Conservation (phyloP, 1,284 basidiomycete species). For the Termitomyces sp. region DNA sequence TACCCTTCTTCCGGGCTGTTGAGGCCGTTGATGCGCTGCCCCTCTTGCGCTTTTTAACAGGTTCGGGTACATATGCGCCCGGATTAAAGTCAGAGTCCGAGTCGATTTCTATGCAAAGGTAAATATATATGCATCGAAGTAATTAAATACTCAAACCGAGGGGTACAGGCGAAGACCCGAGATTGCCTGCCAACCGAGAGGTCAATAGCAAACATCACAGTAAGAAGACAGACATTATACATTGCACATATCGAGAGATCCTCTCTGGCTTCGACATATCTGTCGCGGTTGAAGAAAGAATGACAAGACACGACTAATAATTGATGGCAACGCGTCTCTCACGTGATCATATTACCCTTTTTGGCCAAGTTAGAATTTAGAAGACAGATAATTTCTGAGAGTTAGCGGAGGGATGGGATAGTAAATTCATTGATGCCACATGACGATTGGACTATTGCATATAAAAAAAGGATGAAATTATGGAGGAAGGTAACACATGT, state of each 20-base stretch:
- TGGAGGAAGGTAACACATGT: neutral
- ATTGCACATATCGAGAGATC: conserved; percentile 21
- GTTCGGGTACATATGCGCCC: conserved; percentile 35
- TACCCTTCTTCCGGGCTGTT: conserved; percentile 13
- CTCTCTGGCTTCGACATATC: conserved; percentile 17
- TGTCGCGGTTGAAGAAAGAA: neutral
- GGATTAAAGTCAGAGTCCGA: conserved; percentile 51
- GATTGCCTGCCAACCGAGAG: conserved; percentile 18
- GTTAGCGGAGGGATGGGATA: neutral
- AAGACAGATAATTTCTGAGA: no score
- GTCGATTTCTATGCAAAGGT: conserved; percentile 39
- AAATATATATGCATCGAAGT: neutral
- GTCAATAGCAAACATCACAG: neutral
- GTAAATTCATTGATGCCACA: conserved; percentile 1
- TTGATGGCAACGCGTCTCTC: conserved; percentile 9
- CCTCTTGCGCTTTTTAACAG: conserved; percentile 27
- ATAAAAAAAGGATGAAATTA: neutral
- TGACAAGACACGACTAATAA: conserved; percentile 9
- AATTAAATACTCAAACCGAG: conserved; percentile 17
- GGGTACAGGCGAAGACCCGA: conserved; percentile 25
- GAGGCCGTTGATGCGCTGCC: conserved; percentile 11
- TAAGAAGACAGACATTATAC: conserved; percentile 12
- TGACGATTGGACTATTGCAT: conserved; percentile 11
- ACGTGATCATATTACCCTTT: conserved; percentile 14
- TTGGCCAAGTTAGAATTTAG: neutral